Evolutionary conservation across 106 monocot genomes (phyloP).

Genomic region (Dendrobium nobile): DNA sequence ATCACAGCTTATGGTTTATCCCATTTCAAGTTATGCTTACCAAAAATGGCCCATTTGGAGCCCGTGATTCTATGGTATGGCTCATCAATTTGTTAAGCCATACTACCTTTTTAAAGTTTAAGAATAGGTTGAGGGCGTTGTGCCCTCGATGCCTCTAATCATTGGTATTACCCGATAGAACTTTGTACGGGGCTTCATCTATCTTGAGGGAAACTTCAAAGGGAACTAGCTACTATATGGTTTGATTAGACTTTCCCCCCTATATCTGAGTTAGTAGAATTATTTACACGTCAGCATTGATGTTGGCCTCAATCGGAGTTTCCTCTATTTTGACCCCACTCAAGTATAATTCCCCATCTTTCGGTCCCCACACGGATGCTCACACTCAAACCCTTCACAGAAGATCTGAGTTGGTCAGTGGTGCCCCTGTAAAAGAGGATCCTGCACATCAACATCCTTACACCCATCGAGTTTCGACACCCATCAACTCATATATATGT

Average conservation of each 20-base stretch:
- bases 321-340: background rate
- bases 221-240: constrained; percentile 11
- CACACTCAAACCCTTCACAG: background rate
- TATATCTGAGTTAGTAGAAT: constrained; percentile 11
- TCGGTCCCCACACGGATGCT: background rate
- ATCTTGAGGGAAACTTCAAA: constrained; percentile 12
- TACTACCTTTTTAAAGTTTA: background rate
- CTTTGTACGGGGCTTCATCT: constrained; percentile 11
- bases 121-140: background rate
- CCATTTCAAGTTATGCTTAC: no score
- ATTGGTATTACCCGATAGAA: no score
- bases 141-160: background rate
- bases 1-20: no score
- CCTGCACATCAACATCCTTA: background rate
- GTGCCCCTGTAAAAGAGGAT: no score
- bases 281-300: background rate
- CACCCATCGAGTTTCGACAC: background rate
- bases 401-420: background rate
- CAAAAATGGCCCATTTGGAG: no score
- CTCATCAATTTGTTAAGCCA: no score
- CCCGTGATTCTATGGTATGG: constrained; percentile 8
- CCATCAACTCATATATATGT: background rate
- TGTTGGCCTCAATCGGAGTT: background rate
- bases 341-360: background rate
- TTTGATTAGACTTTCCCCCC: background rate